Evolutionary conservation across 2,329 filamentous ascomycete species (phyloP).

Genomic region (Cladophialophora carrionii): DNA sequence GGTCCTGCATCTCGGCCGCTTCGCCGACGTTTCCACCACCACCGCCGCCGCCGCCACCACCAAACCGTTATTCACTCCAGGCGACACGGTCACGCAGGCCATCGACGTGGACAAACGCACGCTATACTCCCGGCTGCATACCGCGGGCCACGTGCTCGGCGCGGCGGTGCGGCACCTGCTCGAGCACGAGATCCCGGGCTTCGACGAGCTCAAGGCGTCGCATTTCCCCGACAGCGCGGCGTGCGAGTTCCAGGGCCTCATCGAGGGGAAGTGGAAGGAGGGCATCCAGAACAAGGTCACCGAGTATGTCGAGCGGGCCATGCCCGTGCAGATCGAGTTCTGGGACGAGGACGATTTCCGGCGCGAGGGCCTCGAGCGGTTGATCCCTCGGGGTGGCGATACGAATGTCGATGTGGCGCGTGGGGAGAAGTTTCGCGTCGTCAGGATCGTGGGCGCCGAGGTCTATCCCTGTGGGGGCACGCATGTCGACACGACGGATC

Average conservation of each 20-base stretch:
- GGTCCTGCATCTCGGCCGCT: slow-evolving; percentile 69
- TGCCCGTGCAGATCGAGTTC: slow-evolving; percentile 67
- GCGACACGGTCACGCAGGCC: slow-evolving; percentile 56
- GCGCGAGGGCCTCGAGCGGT: slow-evolving; percentile 57
- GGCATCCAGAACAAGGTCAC: slow-evolving; percentile 65
- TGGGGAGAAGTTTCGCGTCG: slow-evolving; percentile 64
- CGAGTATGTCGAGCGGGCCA: slow-evolving; percentile 58
- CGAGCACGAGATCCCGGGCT: slow-evolving; percentile 55
- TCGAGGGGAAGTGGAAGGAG: slow-evolving; percentile 65
- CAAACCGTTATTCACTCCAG: slow-evolving; percentile 47
- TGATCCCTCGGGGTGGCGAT: no score
- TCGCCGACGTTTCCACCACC: slow-evolving; percentile 42
- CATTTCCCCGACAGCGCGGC: slow-evolving; percentile 70
- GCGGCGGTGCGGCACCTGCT: slow-evolving; percentile 65
- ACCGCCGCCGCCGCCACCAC: slow-evolving; percentile 9
- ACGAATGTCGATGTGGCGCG: slow-evolving; percentile 44
- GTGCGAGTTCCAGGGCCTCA: slow-evolving; percentile 69
- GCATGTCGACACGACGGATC: slow-evolving; percentile 65
- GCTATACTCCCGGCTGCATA: slow-evolving; percentile 71
- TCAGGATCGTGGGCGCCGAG: slow-evolving; percentile 69
- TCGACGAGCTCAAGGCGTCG: slow-evolving; percentile 70
- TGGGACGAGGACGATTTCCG: slow-evolving; percentile 68
- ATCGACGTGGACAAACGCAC: slow-evolving; percentile 65
- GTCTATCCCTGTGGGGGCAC: slow-evolving; percentile 76
- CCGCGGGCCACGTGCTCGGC: slow-evolving; percentile 73